Evolutionary conservation across 1,284 basidiomycete species (phyloP).

Genomic region (Limonomyces culmigenus): DNA sequence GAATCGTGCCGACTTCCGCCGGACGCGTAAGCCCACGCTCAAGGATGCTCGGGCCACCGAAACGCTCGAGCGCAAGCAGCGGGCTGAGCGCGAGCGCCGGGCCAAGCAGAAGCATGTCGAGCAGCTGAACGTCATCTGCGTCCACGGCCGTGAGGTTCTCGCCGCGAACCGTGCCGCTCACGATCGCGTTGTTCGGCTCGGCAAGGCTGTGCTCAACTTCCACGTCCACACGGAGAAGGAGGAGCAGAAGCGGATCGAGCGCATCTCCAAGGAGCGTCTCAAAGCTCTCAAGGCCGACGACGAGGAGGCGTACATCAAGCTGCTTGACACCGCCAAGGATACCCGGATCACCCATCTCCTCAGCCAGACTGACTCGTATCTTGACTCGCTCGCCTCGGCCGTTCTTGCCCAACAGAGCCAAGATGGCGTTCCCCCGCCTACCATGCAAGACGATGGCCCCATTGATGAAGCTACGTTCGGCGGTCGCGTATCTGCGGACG

Average conservation of each 20-base stretch:
- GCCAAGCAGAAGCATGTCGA: constrained; percentile 96
- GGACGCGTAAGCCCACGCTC: constrained; percentile 75
- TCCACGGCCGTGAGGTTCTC: constrained; percentile 69
- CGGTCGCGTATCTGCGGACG: constrained; percentile 52
- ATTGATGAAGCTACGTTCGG: constrained; percentile 85
- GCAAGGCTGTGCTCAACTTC: constrained; percentile 75
- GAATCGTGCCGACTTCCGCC: constrained; percentile 85
- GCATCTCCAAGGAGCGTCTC: constrained; percentile 94
- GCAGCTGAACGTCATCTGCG: constrained; percentile 79
- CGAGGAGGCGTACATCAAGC: constrained; percentile 98
- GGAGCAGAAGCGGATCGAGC: constrained; percentile 95
- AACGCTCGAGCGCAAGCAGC: constrained; percentile 81
- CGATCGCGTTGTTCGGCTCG: constrained; percentile 72
- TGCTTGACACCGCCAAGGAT: constrained; percentile 98
- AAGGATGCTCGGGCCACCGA: constrained; percentile 88
- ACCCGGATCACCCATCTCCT: constrained; percentile 96
- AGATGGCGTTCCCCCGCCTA: constrained; percentile 26
- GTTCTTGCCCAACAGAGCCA: constrained; percentile 91
- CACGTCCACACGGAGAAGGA: constrained; percentile 91
- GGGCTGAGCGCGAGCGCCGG: constrained; percentile 80
- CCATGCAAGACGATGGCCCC: constrained; percentile 39
- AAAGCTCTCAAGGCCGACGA: constrained; percentile 97
- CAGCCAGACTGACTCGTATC: constrained; percentile 87
- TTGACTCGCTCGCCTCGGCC: constrained; percentile 90
- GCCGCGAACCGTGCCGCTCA: constrained; percentile 44